phyloP scores from a whole-genome alignment of 495 filamentous ascomycete species.

The Xylaria nigripes region DNA sequence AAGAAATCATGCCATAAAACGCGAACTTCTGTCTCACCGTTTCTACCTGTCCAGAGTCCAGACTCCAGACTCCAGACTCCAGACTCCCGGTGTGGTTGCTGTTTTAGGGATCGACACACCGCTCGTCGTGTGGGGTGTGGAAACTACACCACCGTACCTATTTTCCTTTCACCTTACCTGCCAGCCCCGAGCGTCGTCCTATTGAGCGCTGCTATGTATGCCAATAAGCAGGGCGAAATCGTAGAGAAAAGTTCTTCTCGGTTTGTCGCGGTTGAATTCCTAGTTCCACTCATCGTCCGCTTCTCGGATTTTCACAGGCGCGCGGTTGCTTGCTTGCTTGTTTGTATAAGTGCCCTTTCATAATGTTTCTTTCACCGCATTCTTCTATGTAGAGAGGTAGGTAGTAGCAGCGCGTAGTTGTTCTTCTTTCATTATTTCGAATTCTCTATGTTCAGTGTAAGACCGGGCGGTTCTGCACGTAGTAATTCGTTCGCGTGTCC shows the following conservation, averaged over 20 bases:
- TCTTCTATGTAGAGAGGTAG: not conserved
- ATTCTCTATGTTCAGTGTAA: no score
- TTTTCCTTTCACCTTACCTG: not conserved
- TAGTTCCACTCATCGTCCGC: no score
- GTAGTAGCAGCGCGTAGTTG: no score
- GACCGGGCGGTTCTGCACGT: no score
- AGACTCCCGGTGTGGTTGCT: not conserved
- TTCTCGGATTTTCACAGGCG: no score
- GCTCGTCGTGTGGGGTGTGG: not conserved
- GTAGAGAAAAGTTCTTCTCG: no score
- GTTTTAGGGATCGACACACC: not conserved
- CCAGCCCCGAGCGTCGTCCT: not conserved
- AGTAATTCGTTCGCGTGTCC: not conserved
- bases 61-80: not conserved
- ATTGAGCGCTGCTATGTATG: not conserved
- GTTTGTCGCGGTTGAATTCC: no score
- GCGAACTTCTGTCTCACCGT: not conserved
- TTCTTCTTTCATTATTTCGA: no score
- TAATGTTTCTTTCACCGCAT: not conserved
- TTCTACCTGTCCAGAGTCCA: not conserved
- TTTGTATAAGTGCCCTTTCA: no score
- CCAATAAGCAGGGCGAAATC: no score
- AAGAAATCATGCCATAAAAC: no score
- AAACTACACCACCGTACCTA: not conserved
- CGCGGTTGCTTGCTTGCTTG: no score